Percentiles rank a stretch among this genome's conserved stretches.
Evolutionary conservation across 768 basidiomycete species (phyloP).

Genomic region (Cystobasidiopsis lactophilus): DNA sequence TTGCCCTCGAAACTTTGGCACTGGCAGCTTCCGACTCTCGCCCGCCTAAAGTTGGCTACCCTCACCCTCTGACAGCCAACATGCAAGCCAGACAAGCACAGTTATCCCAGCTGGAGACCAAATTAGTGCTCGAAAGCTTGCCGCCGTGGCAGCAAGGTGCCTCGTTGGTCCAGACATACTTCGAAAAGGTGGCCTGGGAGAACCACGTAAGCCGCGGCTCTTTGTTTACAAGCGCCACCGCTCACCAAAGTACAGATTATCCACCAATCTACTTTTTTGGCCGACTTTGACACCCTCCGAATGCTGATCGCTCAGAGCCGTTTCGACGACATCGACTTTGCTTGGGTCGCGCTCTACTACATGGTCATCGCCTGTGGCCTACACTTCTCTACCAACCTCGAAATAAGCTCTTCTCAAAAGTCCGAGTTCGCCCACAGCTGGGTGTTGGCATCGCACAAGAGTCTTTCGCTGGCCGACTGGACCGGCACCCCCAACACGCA

Average conservation of each 20-base stretch:
- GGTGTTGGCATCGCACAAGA: neutral
- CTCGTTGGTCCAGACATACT: neutral
- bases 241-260: neutral
- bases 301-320: neutral
- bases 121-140: neutral
- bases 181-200: neutral
- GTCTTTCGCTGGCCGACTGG: neutral
- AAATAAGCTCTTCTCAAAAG: neutral
- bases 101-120: neutral
- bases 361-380: neutral
- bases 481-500: too few relatives aligned
- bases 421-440: neutral
- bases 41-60: neutral
- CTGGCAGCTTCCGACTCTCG: neutral
- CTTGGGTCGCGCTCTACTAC: neutral
- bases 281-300: neutral
- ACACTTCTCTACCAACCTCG: neutral
- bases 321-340: neutral
- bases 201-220: neutral
- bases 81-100: neutral
- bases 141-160: neutral
- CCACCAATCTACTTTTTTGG: neutral
- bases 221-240: neutral
- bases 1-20: neutral
- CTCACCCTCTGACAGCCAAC: neutral